A percentile compares a stretch with the other conserved stretches of the same genome.
Conservation (phyloP, 495 filamentous ascomycete genomes). For the Stereocaulon alpinum region DNA sequence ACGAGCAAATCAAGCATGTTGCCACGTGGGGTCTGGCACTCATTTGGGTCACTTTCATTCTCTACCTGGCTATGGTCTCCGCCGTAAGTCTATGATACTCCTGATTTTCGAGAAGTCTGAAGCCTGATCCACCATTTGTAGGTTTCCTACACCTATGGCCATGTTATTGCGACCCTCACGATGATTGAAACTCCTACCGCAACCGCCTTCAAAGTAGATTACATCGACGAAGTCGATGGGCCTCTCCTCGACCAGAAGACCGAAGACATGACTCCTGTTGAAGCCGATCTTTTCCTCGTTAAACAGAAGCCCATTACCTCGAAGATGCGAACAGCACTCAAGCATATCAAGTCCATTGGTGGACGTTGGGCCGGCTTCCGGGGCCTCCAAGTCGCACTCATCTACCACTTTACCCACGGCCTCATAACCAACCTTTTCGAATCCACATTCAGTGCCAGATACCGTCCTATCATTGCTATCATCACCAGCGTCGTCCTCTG, state of each 20-base stretch:
- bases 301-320: conserved; percentile 47
- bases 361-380: conserved; percentile 51
- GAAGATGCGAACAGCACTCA: conserved; percentile 44
- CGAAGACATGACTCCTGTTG: conserved; percentile 18
- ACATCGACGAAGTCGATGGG: conserved; percentile 23
- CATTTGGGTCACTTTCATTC: conserved; percentile 17
- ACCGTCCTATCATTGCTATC: conserved; percentile 26
- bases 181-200: conserved; percentile 53
- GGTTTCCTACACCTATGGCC: conserved; percentile 48
- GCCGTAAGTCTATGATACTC: conserved; percentile 12
- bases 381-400: conserved; percentile 35
- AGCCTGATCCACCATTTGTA: conserved; percentile 15
- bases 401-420: conserved; percentile 18
- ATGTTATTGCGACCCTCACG: conserved; percentile 49
- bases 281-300: conserved; percentile 31
- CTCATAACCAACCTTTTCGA: conserved; percentile 25
- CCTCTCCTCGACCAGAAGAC: conserved; percentile 21
- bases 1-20: conserved; percentile 6
- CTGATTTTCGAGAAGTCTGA: background rate
- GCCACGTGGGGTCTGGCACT: conserved; percentile 4
- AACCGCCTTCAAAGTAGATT: conserved; percentile 38
- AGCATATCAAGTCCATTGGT: conserved; percentile 44
- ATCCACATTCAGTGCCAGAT: conserved; percentile 25
- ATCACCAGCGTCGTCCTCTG: conserved; percentile 42
- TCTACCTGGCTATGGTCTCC: conserved; percentile 22